These are phyloP conservation scores for Glutinoglossum americanum DNA, from an alignment of 495 filamentous ascomycete genomes.

Conservation along the genomic window DNA sequence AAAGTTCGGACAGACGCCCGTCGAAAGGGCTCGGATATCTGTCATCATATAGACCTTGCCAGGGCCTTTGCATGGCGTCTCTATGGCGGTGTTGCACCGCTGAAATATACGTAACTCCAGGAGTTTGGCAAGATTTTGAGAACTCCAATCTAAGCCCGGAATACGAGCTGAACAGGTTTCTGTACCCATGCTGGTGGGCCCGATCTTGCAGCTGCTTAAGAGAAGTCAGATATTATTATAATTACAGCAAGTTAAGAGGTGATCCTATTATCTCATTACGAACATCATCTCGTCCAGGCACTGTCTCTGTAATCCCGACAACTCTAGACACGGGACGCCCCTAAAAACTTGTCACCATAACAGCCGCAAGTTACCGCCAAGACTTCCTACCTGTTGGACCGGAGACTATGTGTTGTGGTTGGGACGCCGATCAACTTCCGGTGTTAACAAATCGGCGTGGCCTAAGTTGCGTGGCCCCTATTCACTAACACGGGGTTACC, in stretches of 20 bases:
- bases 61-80: background rate
- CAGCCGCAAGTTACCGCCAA: too few relatives aligned
- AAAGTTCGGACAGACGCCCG: conserved; percentile 6
- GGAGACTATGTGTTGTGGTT: too few relatives aligned
- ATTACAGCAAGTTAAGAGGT: background rate
- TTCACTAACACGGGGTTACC: too few relatives aligned
- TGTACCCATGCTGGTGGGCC: background rate
- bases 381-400: too few relatives aligned
- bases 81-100: background rate
- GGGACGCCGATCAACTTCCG: too few relatives aligned
- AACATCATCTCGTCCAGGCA: background rate
- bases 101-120: background rate
- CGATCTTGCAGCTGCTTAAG: background rate
- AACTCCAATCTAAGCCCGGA: background rate
- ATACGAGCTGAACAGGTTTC: background rate
- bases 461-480: too few relatives aligned
- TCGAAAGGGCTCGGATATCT: conserved; percentile 6
- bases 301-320: too few relatives aligned
- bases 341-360: background rate
- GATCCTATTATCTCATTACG: background rate
- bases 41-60: background rate
- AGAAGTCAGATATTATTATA: background rate
- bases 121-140: background rate
- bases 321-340: background rate
- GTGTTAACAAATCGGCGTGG: too few relatives aligned